A percentile compares a stretch with the other conserved stretches of the same genome.
Evolutionary conservation across 192 early-diverging fungal species (phyloP).

Genomic region (Obelidium mucronatum): DNA sequence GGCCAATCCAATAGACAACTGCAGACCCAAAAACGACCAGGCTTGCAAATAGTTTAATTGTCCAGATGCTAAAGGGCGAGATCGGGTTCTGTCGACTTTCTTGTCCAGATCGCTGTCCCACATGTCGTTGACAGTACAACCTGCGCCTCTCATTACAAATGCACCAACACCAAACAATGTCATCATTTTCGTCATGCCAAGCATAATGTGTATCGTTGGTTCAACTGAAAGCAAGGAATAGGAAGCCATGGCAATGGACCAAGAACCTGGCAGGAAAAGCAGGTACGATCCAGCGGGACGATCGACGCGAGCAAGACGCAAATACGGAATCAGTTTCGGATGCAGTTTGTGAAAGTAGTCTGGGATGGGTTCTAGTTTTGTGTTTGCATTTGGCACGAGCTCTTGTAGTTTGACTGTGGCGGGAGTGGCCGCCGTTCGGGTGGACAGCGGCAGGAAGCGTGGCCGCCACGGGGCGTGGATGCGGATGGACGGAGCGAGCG

Average conservation of each 20-base stretch:
- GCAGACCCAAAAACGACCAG: slow-evolving; percentile 77
- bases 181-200: slow-evolving; percentile 69
- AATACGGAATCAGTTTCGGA: slow-evolving; percentile 26
- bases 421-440: too few species aligned
- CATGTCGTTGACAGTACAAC: slow-evolving; percentile 96
- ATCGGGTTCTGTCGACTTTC: slow-evolving; percentile 81
- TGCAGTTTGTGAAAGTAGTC: background rate
- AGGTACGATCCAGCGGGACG: slow-evolving; percentile 94
- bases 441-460: too few species aligned
- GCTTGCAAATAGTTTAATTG: slow-evolving; percentile 72
- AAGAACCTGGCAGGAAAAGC: slow-evolving; percentile 89
- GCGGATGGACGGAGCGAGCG: too few species aligned
- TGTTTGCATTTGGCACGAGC: background rate
- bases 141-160: slow-evolving; percentile 93
- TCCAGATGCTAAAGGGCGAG: slow-evolving; percentile 84
- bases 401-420: too few species aligned
- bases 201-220: slow-evolving; percentile 58
- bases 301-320: slow-evolving; percentile 77
- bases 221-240: slow-evolving; percentile 64
- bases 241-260: slow-evolving; percentile 53
- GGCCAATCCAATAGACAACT: slow-evolving; percentile 81
- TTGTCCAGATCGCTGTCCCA: slow-evolving; percentile 94
- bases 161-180: slow-evolving; percentile 86
- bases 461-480: too few species aligned
- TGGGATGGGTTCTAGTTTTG: background rate